Evolutionary conservation across 139 green algal species (phyloP).

Genomic region (Nannochloris sp.): DNA sequence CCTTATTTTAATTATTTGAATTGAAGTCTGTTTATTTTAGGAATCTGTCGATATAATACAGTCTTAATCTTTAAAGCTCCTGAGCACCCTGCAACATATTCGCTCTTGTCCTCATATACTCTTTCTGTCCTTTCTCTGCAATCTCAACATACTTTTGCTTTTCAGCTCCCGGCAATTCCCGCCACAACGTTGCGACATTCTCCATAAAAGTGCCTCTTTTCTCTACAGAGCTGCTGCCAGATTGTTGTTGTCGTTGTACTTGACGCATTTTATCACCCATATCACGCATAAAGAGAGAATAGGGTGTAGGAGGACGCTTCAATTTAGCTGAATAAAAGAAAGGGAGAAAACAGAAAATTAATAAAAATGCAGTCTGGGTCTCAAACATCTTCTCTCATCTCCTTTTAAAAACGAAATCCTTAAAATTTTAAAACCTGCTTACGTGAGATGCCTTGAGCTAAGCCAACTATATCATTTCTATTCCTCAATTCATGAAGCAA

Average conservation of each 20-base stretch:
- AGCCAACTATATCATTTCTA: background rate
- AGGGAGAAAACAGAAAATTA: background rate
- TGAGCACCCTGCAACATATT: no score
- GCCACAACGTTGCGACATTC: background rate
- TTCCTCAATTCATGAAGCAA: background rate
- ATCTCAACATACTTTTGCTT: background rate
- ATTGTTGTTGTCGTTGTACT: background rate
- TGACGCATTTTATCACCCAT: background rate
- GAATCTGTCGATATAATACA: no score
- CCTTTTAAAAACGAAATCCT: no score
- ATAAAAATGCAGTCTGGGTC: background rate
- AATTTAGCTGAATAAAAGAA: background rate
- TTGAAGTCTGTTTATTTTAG: no score
- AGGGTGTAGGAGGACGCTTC: constrained; percentile 12
- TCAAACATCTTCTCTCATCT: no score
- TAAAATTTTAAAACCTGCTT: background rate
- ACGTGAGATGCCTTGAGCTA: background rate
- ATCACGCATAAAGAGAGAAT: constrained; percentile 18
- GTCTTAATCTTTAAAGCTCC: no score
- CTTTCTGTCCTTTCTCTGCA: background rate
- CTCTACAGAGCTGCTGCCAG: no score
- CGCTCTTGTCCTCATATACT: background rate
- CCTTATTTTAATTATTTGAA: no score
- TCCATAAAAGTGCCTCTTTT: constrained; percentile 1
- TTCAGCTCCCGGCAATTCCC: constrained; percentile 1